These are phyloP conservation scores for Solanum paucissectum DNA, from an alignment of 257 asterid species.

Conservation along the genomic window DNA sequence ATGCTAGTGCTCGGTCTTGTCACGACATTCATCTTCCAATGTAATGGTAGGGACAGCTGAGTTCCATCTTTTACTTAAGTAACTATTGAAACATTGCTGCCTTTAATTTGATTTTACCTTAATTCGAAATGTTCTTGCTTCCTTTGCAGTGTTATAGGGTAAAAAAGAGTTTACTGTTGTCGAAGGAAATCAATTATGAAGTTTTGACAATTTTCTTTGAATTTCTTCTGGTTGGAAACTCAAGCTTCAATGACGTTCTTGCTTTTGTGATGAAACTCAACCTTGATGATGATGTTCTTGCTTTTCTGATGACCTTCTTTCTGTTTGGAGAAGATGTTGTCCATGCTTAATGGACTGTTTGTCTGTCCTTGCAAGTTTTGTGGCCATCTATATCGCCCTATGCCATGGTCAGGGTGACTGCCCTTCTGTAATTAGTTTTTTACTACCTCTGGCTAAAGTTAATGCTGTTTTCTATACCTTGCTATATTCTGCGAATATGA, in stretches of 20 bases:
- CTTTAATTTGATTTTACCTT: not conserved
- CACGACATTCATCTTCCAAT: slow-evolving; percentile 51
- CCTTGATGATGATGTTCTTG: not conserved
- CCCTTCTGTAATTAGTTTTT: not conserved
- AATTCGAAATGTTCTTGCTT: not conserved
- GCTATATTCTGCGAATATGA: not conserved
- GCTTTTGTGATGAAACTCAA: slow-evolving; percentile 25
- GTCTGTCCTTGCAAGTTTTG: slow-evolving; percentile 34
- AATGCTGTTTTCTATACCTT: not conserved
- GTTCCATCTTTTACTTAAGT: not conserved
- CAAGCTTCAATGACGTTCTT: slow-evolving; percentile 27
- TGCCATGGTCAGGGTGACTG: slow-evolving; percentile 12
- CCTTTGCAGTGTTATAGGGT: slow-evolving; percentile 50
- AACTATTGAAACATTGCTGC: not conserved
- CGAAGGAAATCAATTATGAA: slow-evolving; percentile 28
- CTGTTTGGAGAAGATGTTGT: slow-evolving; percentile 22
- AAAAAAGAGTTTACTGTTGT: slow-evolving; percentile 36
- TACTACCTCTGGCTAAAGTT: not conserved
- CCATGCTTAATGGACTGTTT: slow-evolving; percentile 38
- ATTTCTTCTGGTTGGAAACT: slow-evolving; percentile 45
- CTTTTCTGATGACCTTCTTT: not conserved
- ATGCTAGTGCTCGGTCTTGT: slow-evolving; percentile 58
- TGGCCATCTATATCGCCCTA: slow-evolving; percentile 41
- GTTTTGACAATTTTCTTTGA: slow-evolving; percentile 52
- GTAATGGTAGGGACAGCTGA: slow-evolving; percentile 31